Base-by-base conservation (phyloP, 1,284 basidiomycete genomes). In the Irpex sp. region DNA sequence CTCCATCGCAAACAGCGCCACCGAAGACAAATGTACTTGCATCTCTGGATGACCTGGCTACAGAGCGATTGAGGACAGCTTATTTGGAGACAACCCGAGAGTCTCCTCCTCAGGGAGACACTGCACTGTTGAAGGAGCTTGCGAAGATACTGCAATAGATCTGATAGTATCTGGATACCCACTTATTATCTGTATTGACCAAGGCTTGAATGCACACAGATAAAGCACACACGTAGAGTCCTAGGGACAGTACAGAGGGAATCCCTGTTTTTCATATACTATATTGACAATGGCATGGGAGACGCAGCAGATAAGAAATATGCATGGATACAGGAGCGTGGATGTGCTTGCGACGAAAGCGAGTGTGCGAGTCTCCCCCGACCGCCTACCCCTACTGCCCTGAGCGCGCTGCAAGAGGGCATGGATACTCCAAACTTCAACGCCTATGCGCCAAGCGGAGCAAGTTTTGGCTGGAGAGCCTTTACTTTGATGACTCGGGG, bases 401-500 rank as follows among this genome's bases (percentile, higher is more conserved):
- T 37, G 58, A 65, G 61, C 59, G 63, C 60, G 36, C 57, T 55
- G 63, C 60, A 62, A 63, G 55, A 57, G 55, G 55, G 55, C 31
- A 57, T 59, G 59, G 61, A 61, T 57, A 57, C 56, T 55, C 59
- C 26, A 21, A 36, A 51, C 49, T 36, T 48, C 13, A 48, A 64
- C 64, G 57, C 66, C 60, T 61, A 36, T 63, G 65, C 63, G 61
- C 56, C 62, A 56, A 47, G 38, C 44, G 58, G 37, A 51, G 49
- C 40, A 54, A 52, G 31, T 57, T 57, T 57, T 61, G 59, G 34
- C 54, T 51, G n/a, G 26, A 19, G 49, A 57, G 49, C 51, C 40
- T 83, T 83, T 89, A 91, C 79, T 90, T 91, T 59, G 64, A 36
- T 21, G 61, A 58, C 79, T 90, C 89, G 73, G 90, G 89, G 81